These are phyloP conservation scores for Aegilops bicornis DNA, from an alignment of 176 grass and related monocot genomes.

Conservation along the genomic window DNA sequence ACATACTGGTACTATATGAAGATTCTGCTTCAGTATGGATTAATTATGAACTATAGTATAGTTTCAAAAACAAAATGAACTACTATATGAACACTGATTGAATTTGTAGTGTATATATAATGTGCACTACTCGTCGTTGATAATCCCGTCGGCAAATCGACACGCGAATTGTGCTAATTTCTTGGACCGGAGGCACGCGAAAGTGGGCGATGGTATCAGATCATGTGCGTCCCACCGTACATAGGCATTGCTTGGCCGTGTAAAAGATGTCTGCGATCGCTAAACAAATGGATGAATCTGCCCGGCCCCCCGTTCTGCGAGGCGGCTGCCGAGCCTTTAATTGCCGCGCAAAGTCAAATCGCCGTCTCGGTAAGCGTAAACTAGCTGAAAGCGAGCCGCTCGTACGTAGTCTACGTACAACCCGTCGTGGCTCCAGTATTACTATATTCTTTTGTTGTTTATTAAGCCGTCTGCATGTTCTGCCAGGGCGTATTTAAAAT, in stretches of 20 bases:
- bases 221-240: slow-evolving; percentile 35
- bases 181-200: not conserved
- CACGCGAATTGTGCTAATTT: no score
- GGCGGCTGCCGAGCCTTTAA: slow-evolving; percentile 43
- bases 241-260: slow-evolving; percentile 20
- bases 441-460: no score
- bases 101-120: no score
- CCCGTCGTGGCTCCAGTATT: slow-evolving; percentile 28
- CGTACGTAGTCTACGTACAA: not conserved
- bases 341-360: slow-evolving; percentile 53
- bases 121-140: no score
- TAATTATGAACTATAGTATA: no score
- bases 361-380: slow-evolving; percentile 48
- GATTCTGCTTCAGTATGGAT: no score
- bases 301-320: slow-evolving; percentile 41
- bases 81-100: no score
- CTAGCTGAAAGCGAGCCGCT: slow-evolving; percentile 41
- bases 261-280: slow-evolving; percentile 23
- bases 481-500: slow-evolving; percentile 12
- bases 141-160: no score
- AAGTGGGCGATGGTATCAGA: not conserved
- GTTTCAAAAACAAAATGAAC: no score
- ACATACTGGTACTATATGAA: no score
- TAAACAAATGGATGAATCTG: slow-evolving; percentile 12
- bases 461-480: slow-evolving; percentile 18